Conservation (phyloP, 768 basidiomycete species). For the Agaricus subrufescens region DNA sequence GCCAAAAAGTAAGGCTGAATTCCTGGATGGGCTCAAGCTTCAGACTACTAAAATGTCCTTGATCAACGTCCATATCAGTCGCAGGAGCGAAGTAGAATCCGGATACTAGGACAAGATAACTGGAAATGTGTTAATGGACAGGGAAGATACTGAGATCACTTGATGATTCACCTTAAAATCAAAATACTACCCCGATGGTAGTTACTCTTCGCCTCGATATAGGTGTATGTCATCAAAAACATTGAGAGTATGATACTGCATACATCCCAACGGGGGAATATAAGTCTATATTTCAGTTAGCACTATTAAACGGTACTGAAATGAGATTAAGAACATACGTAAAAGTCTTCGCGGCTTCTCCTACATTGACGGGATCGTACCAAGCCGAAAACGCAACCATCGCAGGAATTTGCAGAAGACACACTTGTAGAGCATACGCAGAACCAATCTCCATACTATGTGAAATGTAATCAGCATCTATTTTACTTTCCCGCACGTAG, state of each 20-base stretch:
- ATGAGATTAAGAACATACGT: conserved; percentile 56
- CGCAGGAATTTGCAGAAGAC: conserved; percentile 93
- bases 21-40: conserved; percentile 19
- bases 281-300: conserved; percentile 52
- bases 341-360: conserved; percentile 85
- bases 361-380: conserved; percentile 85
- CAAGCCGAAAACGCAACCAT: conserved; percentile 99
- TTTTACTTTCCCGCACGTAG: neutral
- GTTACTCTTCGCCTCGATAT: conserved; percentile 98
- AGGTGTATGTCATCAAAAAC: conserved; percentile 97
- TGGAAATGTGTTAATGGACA: conserved; percentile 25
- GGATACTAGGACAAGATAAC: conserved; percentile 85
- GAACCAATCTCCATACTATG: conserved; percentile 98
- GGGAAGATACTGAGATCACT: neutral
- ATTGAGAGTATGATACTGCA: conserved; percentile 92
- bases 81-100: conserved; percentile 93
- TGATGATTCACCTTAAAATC: conserved; percentile 72
- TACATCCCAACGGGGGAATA: conserved; percentile 98
- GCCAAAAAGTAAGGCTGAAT: conserved; percentile 30
- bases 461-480: neutral
- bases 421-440: conserved; percentile 97
- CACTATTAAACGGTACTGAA: neutral
- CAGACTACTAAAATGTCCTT: conserved; percentile 20
- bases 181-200: conserved; percentile 97
- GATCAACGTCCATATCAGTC: conserved; percentile 32